Base-by-base conservation (phyloP, 495 filamentous ascomycete genomes). In the Umbilicaria muhlenbergii region DNA sequence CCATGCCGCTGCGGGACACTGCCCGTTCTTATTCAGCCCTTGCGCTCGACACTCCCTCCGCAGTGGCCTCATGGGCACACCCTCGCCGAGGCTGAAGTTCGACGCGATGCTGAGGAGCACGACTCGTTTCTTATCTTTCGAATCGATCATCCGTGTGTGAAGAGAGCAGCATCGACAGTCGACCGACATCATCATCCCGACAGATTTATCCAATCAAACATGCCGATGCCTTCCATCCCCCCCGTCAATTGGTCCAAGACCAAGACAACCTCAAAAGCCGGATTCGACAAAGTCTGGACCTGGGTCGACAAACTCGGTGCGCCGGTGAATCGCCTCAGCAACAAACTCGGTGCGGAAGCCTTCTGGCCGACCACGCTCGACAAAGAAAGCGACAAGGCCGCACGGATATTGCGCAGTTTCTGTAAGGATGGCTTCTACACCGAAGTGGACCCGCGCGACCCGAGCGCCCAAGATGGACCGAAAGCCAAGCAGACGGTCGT, bases 281-380 rank as follows among this genome's bases (percentile, higher is more conserved):
- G 69, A 37, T 74, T 73, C 51, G 68, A 73, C 43, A 72, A 74
- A 50, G 67, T 69, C 57, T 72, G 67, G 60, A 53, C 64, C 12
- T 52, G 65, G 28, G 57, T 71, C 47, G 70, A 74, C 48, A 71
- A 71, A 37, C 59, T 72, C 18, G 75, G 77, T 13, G 71, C 67
- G 32, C 82, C 84, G n/a, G 74, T 86, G 43, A 86, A 87, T 54
- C 75, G 70, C 37, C 56, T 86, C 1, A 78, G 75, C 11, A 83
- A 87, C 59, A 75, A 73, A 46, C 63, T 88, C 11, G 82, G 82
- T 38, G 70, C 73, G 19, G 84, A 91, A 55, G 80, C 81, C 3
- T 86, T 87, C 56, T 86, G 82, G 82, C 84, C 84, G 11, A 83
- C 79, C 46, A 75, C 68, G 12, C 65, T 88, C 45, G 84, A 88